Evolutionary conservation across 2,329 filamentous ascomycete genomes (phyloP).

Genomic region (Curvularia spicifera): DNA sequence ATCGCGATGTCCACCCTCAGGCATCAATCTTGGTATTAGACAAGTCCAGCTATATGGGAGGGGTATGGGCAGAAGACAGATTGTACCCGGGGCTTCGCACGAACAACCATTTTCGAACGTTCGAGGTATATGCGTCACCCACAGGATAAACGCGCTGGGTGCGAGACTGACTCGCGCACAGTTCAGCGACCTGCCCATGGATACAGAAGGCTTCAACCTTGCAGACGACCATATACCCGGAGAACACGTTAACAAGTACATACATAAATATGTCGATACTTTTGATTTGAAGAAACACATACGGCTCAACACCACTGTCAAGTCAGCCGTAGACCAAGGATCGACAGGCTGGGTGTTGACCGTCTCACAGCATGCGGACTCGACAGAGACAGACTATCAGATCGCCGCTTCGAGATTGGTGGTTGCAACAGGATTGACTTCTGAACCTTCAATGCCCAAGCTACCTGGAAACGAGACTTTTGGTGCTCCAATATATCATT

Average conservation of each 20-base stretch:
- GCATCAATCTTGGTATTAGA: constrained; percentile 56
- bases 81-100: constrained; percentile 54
- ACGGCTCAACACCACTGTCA: constrained; percentile 60
- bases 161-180: constrained; percentile 21
- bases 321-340: constrained; percentile 53
- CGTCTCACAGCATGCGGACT: constrained; percentile 5
- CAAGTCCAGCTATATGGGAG: constrained; percentile 49
- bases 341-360: constrained; percentile 32
- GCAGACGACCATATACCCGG: constrained; percentile 67
- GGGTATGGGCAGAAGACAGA: constrained; percentile 53
- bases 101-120: constrained; percentile 53
- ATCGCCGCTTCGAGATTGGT: constrained; percentile 59
- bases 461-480: constrained; percentile 61
- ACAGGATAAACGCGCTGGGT: not conserved
- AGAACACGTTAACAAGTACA: constrained; percentile 62
- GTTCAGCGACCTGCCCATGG: constrained; percentile 49
- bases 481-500: constrained; percentile 62
- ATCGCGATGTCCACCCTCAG: constrained; percentile 53
- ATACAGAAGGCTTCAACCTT: constrained; percentile 30
- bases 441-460: constrained; percentile 61
- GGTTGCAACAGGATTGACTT: constrained; percentile 68
- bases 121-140: not conserved
- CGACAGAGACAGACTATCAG: not conserved
- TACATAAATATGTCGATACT: constrained; percentile 54
- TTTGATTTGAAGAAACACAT: constrained; percentile 57